Percentiles rank a stretch among this genome's conserved stretches.
phyloP scores from a whole-genome alignment of 495 filamentous ascomycete species.

The Lichina pygmaea region DNA sequence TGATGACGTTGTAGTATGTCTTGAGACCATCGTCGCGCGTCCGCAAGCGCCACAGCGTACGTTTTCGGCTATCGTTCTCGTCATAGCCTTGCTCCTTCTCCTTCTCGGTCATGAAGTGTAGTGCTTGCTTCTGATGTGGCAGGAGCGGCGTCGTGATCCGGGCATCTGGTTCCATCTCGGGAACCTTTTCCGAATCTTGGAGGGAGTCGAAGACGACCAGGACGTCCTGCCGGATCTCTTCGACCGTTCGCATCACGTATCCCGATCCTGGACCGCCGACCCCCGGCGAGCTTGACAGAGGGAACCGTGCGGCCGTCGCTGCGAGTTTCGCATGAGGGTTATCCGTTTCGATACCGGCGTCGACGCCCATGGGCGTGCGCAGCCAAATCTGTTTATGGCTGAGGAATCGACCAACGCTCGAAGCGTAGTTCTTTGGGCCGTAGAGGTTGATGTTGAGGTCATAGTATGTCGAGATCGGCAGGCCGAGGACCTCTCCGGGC shows the following conservation, averaged over 20 bases:
- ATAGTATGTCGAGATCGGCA: slow-evolving; percentile 21
- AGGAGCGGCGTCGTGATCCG: slow-evolving; percentile 44
- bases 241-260: slow-evolving; percentile 35
- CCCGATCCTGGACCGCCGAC: slow-evolving; percentile 3
- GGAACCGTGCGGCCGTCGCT: slow-evolving; percentile 13
- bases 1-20: slow-evolving; percentile 61
- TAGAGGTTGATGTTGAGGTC: slow-evolving; percentile 49
- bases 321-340: slow-evolving; percentile 33
- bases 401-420: slow-evolving; percentile 35
- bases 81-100: slow-evolving; percentile 34
- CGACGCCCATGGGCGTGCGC: slow-evolving; percentile 29
- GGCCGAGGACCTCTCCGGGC: slow-evolving; percentile 26
- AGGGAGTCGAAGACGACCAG: slow-evolving; percentile 71
- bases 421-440: slow-evolving; percentile 38
- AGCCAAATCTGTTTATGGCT: slow-evolving; percentile 37
- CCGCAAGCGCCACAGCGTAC: slow-evolving; percentile 47
- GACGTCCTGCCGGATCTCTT: slow-evolving; percentile 66
- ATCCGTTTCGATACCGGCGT: slow-evolving; percentile 32
- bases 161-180: slow-evolving; percentile 37
- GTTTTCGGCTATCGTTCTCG: slow-evolving; percentile 27
- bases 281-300: background rate
- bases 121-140: slow-evolving; percentile 71
- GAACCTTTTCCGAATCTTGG: slow-evolving; percentile 42
- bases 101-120: slow-evolving; percentile 67
- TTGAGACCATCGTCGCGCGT: slow-evolving; percentile 22